phyloP scores from a whole-genome alignment of 2,329 filamentous ascomycete species.

The Botrytis paeoniae region DNA sequence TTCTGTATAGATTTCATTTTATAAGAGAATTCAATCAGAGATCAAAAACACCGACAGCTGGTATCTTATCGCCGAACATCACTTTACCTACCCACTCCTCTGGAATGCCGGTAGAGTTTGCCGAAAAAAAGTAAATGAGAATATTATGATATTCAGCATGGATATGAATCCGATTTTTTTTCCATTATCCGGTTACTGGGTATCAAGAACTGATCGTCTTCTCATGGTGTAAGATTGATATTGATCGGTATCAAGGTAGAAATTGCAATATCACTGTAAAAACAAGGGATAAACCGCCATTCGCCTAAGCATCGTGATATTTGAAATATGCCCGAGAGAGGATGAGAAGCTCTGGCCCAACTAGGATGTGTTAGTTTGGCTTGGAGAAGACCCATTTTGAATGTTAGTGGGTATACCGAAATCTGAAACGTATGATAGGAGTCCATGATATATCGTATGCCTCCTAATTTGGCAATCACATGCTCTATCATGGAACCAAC shows the following conservation, averaged over 20 bases:
- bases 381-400: not conserved
- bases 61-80: conserved; percentile 1
- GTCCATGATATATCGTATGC: not conserved
- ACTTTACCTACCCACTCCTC: not conserved
- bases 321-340: not conserved
- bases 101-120: conserved; percentile 15
- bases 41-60: not conserved
- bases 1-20: not conserved
- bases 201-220: not conserved
- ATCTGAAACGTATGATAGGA: conserved; percentile 7
- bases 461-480: conserved; percentile 14
- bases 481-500: not conserved
- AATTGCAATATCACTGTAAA: not conserved
- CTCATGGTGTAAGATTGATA: not conserved
- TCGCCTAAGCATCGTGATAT: not conserved
- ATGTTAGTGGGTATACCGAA: not conserved
- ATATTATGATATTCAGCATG: conserved; percentile 4
- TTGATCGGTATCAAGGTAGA: not conserved
- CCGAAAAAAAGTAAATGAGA: conserved; percentile 9
- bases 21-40: not conserved
- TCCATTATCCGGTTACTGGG: conserved; percentile 11
- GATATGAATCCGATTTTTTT: conserved; percentile 7
- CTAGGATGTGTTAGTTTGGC: not conserved
- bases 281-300: not conserved
- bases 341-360: not conserved